Percentiles rank a stretch among this genome's conserved stretches.
Evolutionary conservation across 306 rosid species (phyloP).

Genomic region (Benincasa hispida): DNA sequence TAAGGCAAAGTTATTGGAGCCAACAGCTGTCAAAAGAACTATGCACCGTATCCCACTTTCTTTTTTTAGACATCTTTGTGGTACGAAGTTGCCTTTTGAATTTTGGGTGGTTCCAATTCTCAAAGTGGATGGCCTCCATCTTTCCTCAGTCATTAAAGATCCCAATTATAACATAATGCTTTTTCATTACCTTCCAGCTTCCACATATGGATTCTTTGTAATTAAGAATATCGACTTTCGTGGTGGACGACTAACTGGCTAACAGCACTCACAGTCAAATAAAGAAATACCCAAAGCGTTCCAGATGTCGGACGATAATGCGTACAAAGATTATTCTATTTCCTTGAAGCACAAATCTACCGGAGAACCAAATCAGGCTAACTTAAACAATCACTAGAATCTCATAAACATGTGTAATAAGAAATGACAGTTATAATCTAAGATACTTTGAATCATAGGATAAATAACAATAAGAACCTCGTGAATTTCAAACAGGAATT

Average conservation of each 20-base stretch:
- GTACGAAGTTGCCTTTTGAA: neutral
- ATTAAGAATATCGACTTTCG: neutral
- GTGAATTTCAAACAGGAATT: neutral
- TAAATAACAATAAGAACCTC: neutral
- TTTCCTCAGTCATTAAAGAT: neutral
- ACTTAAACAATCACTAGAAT: neutral
- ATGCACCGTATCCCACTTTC: neutral
- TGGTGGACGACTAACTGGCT: neutral
- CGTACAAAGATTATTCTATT: neutral
- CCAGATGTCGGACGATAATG: neutral
- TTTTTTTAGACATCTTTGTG: neutral
- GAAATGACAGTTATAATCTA: neutral
- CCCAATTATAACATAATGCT: neutral
- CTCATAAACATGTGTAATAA: neutral
- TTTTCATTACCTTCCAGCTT: neutral
- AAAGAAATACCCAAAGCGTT: neutral
- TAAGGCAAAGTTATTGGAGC: neutral
- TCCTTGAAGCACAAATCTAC: neutral
- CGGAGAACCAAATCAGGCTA: neutral
- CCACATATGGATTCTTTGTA: neutral
- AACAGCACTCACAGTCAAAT: neutral
- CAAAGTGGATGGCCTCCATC: neutral
- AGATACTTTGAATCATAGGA: neutral
- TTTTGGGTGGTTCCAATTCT: neutral
- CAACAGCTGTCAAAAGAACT: neutral